Conservation (phyloP, 805 yeast genomes). For the Candida montana region DNA sequence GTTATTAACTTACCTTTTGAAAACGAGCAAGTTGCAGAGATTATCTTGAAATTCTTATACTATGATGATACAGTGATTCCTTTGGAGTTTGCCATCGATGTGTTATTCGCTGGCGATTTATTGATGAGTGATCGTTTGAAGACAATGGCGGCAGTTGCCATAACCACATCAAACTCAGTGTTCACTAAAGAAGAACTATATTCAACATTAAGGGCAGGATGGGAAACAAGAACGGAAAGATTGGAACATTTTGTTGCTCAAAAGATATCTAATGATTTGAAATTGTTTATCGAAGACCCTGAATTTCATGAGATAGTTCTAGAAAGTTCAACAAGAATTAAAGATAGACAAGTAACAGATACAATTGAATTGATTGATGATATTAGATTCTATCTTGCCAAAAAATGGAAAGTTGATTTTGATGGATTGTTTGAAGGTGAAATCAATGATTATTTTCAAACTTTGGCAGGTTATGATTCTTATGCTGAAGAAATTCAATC, state of each 20-base stretch:
- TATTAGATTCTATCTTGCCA: slow-evolving; percentile 54
- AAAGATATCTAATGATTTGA: slow-evolving; percentile 47
- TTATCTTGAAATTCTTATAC: slow-evolving; percentile 51
- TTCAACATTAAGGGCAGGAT: slow-evolving; percentile 57
- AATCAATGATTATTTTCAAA: slow-evolving; percentile 17
- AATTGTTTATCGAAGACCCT: slow-evolving; percentile 29
- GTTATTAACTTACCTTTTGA: slow-evolving; percentile 28
- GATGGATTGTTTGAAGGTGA: slow-evolving; percentile 29
- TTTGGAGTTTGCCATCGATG: slow-evolving; percentile 45
- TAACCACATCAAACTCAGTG: slow-evolving; percentile 28
- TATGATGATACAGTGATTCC: slow-evolving; percentile 55
- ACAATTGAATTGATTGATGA: slow-evolving; percentile 78
- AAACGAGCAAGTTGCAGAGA: slow-evolving; percentile 39
- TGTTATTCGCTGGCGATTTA: slow-evolving; percentile 52
- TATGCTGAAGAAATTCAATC: slow-evolving; percentile 30
- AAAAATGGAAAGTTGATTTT: slow-evolving; percentile 25
- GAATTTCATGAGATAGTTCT: slow-evolving; percentile 34
- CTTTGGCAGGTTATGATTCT: slow-evolving; percentile 17
- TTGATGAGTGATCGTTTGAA: slow-evolving; percentile 58
- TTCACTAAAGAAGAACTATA: slow-evolving; percentile 36
- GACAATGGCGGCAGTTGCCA: slow-evolving; percentile 49
- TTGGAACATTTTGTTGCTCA: slow-evolving; percentile 61
- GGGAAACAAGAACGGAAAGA: slow-evolving; percentile 62
- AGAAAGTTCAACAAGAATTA: slow-evolving; percentile 53
- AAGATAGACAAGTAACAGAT: slow-evolving; percentile 64